These are phyloP conservation scores for Colletotrichum limetticola DNA, from an alignment of 2,329 filamentous ascomycete species.

Conservation along the genomic window DNA sequence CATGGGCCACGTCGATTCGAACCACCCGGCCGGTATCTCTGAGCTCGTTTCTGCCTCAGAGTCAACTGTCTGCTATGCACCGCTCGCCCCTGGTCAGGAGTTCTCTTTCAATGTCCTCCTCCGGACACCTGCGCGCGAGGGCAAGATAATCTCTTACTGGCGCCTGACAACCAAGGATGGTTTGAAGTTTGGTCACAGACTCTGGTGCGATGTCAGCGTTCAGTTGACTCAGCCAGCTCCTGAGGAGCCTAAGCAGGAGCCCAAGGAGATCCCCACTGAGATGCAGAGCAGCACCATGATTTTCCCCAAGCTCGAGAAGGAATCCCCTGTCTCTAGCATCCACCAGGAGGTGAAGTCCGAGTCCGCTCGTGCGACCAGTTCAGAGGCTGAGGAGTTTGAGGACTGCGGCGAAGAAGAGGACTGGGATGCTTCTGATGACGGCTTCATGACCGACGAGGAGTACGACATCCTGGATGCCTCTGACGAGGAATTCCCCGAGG, in stretches of 20 bases:
- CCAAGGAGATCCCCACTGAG: constrained; percentile 41
- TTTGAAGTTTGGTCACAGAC: constrained; percentile 86
- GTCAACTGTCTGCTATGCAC: constrained; percentile 78
- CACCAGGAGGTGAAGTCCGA: constrained; percentile 69
- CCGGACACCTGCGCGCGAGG: constrained; percentile 80
- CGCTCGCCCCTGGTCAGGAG: constrained; percentile 79
- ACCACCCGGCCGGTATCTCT: constrained; percentile 79
- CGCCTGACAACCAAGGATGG: constrained; percentile 86
- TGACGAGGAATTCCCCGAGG: constrained; percentile 82
- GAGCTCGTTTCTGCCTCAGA: constrained; percentile 83
- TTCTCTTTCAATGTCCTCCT: constrained; percentile 86
- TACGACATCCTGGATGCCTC: constrained; percentile 97
- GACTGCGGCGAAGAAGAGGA: constrained; percentile 68
- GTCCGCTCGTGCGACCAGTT: constrained; percentile 56
- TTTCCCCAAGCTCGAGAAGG: constrained; percentile 95
- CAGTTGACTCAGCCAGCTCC: constrained; percentile 51
- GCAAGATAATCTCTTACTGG: constrained; percentile 95
- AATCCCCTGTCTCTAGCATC: constrained; percentile 85
- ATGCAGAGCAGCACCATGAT: constrained; percentile 79
- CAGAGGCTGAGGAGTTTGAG: constrained; percentile 60
- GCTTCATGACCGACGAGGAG: constrained; percentile 96
- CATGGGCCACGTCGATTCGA: constrained; percentile 91
- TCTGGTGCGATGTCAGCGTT: constrained; percentile 94
- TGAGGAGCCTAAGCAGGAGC: constrained; percentile 43
- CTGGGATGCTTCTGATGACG: constrained; percentile 73